Conservation (phyloP, 805 yeast species). For the Candida michaelii region DNA sequence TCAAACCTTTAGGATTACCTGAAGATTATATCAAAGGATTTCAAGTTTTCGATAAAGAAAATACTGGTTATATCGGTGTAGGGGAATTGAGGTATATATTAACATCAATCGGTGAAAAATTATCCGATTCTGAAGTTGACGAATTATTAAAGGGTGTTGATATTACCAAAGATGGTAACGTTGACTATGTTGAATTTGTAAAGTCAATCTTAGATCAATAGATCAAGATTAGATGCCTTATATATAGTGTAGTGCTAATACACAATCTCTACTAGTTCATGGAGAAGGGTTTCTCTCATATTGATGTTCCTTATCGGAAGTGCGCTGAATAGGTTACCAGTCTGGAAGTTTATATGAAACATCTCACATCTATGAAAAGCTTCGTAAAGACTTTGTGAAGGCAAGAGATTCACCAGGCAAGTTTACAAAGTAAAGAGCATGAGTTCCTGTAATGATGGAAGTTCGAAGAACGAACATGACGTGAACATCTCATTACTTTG, state of each 20-base stretch:
- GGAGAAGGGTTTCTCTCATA: no score
- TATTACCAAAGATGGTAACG: conserved; percentile 90
- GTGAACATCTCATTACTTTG: no score
- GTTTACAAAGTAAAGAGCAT: no score
- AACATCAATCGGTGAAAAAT: conserved; percentile 94
- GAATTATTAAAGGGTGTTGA: conserved; percentile 94
- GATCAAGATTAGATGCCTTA: conserved; percentile 8
- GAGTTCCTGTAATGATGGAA: no score
- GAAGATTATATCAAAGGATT: conserved; percentile 87
- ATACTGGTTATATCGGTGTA: conserved; percentile 93
- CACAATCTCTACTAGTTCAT: neutral
- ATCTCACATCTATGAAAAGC: no score
- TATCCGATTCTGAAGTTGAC: conserved; percentile 88
- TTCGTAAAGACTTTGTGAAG: no score
- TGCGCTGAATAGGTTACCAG: no score
- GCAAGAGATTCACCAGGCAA: no score
- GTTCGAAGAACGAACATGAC: no score
- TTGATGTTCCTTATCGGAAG: no score
- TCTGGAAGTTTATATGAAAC: no score
- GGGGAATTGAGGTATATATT: conserved; percentile 95
- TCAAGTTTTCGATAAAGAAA: conserved; percentile 96
- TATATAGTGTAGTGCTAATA: neutral
- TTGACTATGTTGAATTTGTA: conserved; percentile 92
- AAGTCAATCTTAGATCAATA: conserved; percentile 90
- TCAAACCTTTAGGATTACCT: conserved; percentile 83